A percentile compares a stretch with the other conserved stretches of the same genome.
These are phyloP conservation scores for Ganoderma lingzhi DNA, from an alignment of 1,284 basidiomycete species.

Conservation along the genomic window DNA sequence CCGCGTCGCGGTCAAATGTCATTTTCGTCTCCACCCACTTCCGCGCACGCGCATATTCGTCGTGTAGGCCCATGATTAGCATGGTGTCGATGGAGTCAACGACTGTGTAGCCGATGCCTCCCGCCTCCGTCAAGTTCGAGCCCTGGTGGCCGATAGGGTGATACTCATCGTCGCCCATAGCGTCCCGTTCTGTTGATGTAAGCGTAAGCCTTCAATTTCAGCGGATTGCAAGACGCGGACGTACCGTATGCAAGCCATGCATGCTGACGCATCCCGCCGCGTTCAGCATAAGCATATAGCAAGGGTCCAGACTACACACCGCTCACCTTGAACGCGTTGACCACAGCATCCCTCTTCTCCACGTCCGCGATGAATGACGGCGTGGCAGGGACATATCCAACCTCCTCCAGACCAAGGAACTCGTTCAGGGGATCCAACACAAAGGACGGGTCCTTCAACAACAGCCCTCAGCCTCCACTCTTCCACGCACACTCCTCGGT, in stretches of 20 bases:
- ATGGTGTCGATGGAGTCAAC: slow-evolving; percentile 89
- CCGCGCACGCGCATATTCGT: slow-evolving; percentile 82
- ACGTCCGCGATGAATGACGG: slow-evolving; percentile 60
- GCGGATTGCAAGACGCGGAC: slow-evolving; percentile 29
- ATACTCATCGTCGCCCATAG: slow-evolving; percentile 91
- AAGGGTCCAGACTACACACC: neutral
- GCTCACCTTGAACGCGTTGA: slow-evolving; percentile 80
- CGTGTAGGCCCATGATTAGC: slow-evolving; percentile 83
- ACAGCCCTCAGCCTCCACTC: slow-evolving; percentile 6
- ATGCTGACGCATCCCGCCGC: slow-evolving; percentile 53
- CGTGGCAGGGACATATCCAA: slow-evolving; percentile 26
- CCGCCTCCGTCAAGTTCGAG: slow-evolving; percentile 75
- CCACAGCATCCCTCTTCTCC: slow-evolving; percentile 71
- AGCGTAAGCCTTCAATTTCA: slow-evolving; percentile 38
- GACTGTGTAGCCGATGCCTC: slow-evolving; percentile 88
- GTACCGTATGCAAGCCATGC: slow-evolving; percentile 84
- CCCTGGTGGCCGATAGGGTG: slow-evolving; percentile 84
- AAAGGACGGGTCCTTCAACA: slow-evolving; percentile 25
- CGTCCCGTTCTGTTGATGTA: slow-evolving; percentile 74
- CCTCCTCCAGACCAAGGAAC: slow-evolving; percentile 26
- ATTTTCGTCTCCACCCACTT: slow-evolving; percentile 81
- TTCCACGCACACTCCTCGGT: neutral
- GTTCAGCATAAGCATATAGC: slow-evolving; percentile 6
- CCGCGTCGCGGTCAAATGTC: slow-evolving; percentile 81
- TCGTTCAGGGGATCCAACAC: slow-evolving; percentile 26